Percentiles rank a stretch among this genome's conserved stretches.
phyloP scores from a whole-genome alignment of 352 stramenopile species.

The Thraustotheca clavata region DNA sequence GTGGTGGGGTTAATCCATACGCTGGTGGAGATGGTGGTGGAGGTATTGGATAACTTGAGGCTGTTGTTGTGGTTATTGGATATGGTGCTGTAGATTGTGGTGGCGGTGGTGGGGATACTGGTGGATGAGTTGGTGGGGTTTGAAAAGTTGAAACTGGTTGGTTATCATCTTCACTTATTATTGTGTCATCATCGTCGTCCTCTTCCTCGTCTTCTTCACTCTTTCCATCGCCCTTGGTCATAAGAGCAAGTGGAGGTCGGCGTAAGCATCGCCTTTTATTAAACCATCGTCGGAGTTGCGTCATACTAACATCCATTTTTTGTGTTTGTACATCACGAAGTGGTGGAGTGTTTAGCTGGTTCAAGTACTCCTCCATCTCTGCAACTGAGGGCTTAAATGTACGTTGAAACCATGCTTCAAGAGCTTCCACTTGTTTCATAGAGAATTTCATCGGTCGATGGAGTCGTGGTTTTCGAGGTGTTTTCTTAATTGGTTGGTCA shows the following conservation, averaged over 20 bases:
- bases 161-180: too few relatives aligned
- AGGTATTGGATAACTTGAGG: too few relatives aligned
- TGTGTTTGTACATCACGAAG: conserved; percentile 72
- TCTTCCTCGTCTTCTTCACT: conserved; percentile 5
- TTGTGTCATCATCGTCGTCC: conserved; percentile 1
- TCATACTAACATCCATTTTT: conserved; percentile 77
- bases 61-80: too few relatives aligned
- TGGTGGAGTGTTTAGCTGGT: conserved; percentile 52
- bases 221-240: conserved; percentile 32
- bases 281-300: conserved; percentile 74
- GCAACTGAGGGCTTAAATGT: conserved; percentile 77
- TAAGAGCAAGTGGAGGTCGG: conserved; percentile 70
- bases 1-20: too few relatives aligned
- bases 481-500: conserved; percentile 35
- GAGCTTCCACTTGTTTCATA: conserved; percentile 67
- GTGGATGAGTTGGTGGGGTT: too few relatives aligned
- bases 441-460: conserved; percentile 81
- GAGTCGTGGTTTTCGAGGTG: conserved; percentile 41
- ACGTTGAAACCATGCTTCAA: conserved; percentile 79
- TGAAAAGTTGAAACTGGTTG: too few relatives aligned
- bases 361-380: conserved; percentile 73
- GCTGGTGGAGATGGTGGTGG: neutral
- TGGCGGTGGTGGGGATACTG: too few relatives aligned
- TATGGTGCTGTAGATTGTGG: too few relatives aligned
- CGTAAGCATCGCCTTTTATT: conserved; percentile 80